Evolutionary conservation across 148 eudicot genomes (phyloP).

Genomic region (Rhododendron ovatum): DNA sequence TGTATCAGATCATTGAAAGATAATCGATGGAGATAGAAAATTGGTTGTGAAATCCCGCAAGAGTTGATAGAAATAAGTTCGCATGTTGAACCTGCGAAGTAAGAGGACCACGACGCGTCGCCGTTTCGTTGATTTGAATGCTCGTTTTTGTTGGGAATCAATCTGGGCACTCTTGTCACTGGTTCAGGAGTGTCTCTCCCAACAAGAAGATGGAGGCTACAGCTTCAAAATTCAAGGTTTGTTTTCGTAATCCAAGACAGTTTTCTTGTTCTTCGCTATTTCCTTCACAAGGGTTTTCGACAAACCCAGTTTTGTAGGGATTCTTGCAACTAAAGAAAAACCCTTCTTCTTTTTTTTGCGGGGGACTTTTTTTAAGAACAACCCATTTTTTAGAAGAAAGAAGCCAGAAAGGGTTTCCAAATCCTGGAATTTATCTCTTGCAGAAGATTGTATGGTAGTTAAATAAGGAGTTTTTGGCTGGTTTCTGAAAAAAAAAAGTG

Average conservation of each 20-base stretch:
- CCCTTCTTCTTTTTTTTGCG: neutral
- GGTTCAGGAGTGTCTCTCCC: neutral
- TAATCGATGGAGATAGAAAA: no score
- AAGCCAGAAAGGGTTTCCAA: neutral
- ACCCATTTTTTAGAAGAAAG: neutral
- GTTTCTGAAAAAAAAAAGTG: neutral
- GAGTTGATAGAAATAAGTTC: no score
- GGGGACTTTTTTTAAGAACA: neutral
- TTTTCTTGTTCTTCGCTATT: no score
- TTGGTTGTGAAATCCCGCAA: no score
- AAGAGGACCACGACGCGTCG: no score
- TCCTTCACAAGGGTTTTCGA: no score
- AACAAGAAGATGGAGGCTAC: neutral
- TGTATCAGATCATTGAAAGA: no score
- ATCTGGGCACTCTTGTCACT: neutral
- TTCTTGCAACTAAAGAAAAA: neutral
- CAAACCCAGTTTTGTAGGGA: neutral
- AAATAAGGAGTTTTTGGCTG: neutral
- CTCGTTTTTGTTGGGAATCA: no score
- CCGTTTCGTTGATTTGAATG: no score
- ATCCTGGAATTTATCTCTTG: neutral
- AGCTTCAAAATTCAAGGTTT: conserved; percentile 1
- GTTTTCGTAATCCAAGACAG: neutral
- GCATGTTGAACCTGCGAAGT: no score
- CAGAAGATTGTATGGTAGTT: neutral